A percentile compares a stretch with the other conserved stretches of the same genome.
Evolutionary conservation across 192 early-diverging fungal genomes (phyloP).

Genomic region (Coemansia sp.): DNA sequence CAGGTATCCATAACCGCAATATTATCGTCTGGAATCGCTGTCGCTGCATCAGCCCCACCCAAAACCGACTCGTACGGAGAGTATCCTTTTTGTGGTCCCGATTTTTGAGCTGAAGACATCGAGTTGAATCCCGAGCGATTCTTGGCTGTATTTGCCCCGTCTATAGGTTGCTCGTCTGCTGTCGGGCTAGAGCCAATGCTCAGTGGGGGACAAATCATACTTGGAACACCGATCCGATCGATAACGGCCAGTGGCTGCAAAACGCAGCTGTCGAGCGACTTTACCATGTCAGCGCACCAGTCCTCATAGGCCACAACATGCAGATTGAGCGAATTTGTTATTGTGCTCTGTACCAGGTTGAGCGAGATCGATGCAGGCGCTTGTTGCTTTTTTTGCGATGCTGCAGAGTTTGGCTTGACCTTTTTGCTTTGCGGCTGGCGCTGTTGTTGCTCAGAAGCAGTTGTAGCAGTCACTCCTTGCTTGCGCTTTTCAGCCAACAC

Average conservation of each 20-base stretch:
- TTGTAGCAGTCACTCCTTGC: not conserved
- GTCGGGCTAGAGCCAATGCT: not conserved
- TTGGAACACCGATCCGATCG: constrained; percentile 25
- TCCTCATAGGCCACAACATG: not conserved
- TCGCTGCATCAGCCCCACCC: not conserved
- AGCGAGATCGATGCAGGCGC: not conserved
- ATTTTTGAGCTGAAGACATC: not conserved
- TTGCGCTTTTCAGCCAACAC: constrained; percentile 26
- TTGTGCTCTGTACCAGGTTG: not conserved
- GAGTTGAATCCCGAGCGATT: not conserved
- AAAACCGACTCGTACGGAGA: constrained; percentile 21
- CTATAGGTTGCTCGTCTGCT: not conserved
- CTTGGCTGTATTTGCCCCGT: not conserved
- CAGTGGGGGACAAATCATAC: not conserved
- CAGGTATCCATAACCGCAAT: not conserved
- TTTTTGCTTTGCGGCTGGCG: not conserved
- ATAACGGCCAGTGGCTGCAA: constrained; percentile 25
- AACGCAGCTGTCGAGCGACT: constrained; percentile 15
- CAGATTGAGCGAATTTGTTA: not conserved
- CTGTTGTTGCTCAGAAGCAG: not conserved
- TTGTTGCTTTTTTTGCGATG: not conserved
- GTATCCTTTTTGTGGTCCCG: not conserved
- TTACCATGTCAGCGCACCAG: not conserved
- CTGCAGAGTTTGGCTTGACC: not conserved
- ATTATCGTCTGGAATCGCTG: not conserved